Evolutionary conservation across 2,329 filamentous ascomycete genomes (phyloP).

Genomic region (Monosporascus sp.): DNA sequence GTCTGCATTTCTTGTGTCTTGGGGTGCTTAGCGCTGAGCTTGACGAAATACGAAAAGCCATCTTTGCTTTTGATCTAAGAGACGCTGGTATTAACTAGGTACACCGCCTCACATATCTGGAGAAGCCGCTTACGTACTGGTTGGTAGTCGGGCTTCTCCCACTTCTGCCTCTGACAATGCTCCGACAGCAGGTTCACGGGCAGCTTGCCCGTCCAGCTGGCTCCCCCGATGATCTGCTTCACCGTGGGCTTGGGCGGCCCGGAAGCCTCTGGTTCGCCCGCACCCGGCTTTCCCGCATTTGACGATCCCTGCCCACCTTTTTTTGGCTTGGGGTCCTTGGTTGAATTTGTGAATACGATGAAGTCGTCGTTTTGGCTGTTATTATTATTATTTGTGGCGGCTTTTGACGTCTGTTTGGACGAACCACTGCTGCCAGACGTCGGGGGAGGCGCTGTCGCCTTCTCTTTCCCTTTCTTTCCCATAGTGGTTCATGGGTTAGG

Average conservation of each 20-base stretch:
- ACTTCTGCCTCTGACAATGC: slow-evolving; percentile 92
- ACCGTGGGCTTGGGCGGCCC: slow-evolving; percentile 56
- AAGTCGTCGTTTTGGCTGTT: slow-evolving; percentile 41
- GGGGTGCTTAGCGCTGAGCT: slow-evolving; percentile 66
- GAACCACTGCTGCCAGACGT: slow-evolving; percentile 17
- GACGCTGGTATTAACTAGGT: slow-evolving; percentile 16
- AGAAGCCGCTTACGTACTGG: slow-evolving; percentile 47
- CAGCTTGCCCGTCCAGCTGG: slow-evolving; percentile 96
- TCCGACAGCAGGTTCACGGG: slow-evolving; percentile 91
- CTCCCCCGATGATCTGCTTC: slow-evolving; percentile 83
- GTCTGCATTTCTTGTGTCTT: slow-evolving; percentile 76
- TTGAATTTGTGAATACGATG: slow-evolving; percentile 53
- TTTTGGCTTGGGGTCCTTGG: slow-evolving; percentile 45
- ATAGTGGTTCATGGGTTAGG: slow-evolving; percentile 28
- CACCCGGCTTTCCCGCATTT: slow-evolving; percentile 14
- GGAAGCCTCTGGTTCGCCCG: slow-evolving; percentile 27
- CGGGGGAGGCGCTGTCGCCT: slow-evolving; percentile 34
- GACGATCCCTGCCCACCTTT: slow-evolving; percentile 27
- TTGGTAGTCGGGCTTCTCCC: slow-evolving; percentile 89
- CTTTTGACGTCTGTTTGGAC: slow-evolving; percentile 29
- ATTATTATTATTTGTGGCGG: slow-evolving; percentile 23
- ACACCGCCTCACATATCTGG: slow-evolving; percentile 9
- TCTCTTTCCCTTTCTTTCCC: slow-evolving; percentile 51
- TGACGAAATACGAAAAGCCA: slow-evolving; percentile 76
- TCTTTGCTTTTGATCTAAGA: slow-evolving; percentile 58